A percentile compares a stretch with the other conserved stretches of the same genome.
phyloP scores from a whole-genome alignment of 2,329 filamentous ascomycete genomes.

The Beauveria sp. region DNA sequence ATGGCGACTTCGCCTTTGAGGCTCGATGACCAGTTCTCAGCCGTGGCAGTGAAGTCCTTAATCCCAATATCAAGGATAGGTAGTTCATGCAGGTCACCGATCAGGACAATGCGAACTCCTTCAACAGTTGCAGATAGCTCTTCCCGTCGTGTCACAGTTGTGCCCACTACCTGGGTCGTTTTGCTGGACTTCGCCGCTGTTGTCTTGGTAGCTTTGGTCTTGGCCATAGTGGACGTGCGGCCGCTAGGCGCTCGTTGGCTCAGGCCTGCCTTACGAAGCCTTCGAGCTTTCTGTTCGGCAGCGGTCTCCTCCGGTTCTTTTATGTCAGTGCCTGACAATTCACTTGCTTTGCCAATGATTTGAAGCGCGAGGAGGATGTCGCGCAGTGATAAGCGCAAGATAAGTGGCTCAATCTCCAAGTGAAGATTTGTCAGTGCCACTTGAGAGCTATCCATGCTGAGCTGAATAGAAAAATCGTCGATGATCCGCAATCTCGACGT shows the following conservation, averaged over 20 bases:
- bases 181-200: conserved; percentile 23
- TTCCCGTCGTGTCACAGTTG: conserved; percentile 43
- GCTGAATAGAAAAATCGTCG: conserved; percentile 89
- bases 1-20: conserved; percentile 85
- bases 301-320: conserved; percentile 29
- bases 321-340: conserved; percentile 64
- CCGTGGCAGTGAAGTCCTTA: conserved; percentile 77
- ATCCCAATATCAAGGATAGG: conserved; percentile 91
- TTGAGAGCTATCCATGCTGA: conserved; percentile 70
- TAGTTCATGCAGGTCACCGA: conserved; percentile 91
- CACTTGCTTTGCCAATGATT: conserved; percentile 83
- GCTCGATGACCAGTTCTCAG: conserved; percentile 84
- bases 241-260: conserved; percentile 52
- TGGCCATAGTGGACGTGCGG: conserved; percentile 46
- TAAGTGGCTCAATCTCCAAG: conserved; percentile 82
- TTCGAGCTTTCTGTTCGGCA: conserved; percentile 49
- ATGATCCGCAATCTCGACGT: conserved; percentile 83
- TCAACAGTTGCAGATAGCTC: conserved; percentile 81
- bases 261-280: conserved; percentile 39
- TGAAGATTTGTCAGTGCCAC: conserved; percentile 67
- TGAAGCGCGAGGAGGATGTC: conserved; percentile 93
- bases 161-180: background rate
- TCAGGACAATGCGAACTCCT: conserved; percentile 84
- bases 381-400: conserved; percentile 80
- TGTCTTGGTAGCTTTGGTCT: conserved; percentile 32